Percentiles rank a stretch among this genome's conserved stretches.
These are phyloP conservation scores for Solanum gracilifrons DNA, from an alignment of 257 asterid species.

Conservation along the genomic window DNA sequence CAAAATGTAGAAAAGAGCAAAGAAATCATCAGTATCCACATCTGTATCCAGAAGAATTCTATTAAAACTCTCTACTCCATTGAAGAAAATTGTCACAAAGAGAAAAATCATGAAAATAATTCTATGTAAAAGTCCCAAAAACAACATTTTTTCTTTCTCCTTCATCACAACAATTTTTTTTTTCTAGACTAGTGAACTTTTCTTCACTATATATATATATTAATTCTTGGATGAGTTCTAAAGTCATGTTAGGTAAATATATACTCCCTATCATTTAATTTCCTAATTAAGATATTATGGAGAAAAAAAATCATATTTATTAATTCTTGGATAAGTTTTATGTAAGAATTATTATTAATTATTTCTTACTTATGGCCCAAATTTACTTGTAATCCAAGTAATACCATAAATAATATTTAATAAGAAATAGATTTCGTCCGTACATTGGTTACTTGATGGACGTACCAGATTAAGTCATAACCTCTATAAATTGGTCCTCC, in stretches of 20 bases:
- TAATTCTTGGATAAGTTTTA: background rate
- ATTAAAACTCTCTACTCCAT: slow-evolving; percentile 26
- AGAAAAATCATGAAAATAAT: background rate
- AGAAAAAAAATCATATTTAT: background rate
- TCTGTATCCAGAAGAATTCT: slow-evolving; percentile 49
- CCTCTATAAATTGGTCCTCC: too few species aligned
- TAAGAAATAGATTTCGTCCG: too few species aligned
- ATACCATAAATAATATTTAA: too few species aligned
- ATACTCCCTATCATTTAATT: background rate
- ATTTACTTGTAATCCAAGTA: too few species aligned
- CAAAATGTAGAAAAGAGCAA: background rate
- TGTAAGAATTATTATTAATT: too few species aligned
- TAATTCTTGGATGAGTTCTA: background rate
- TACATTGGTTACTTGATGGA: too few species aligned
- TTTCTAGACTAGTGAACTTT: background rate
- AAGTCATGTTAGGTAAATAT: background rate
- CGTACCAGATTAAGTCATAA: too few species aligned
- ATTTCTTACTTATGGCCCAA: too few species aligned
- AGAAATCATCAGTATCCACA: background rate
- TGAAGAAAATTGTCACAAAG: background rate
- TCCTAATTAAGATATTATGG: background rate
- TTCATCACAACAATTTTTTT: background rate
- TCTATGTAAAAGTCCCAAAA: background rate
- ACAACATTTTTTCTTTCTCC: background rate
- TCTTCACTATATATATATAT: background rate